Evolutionary conservation across 305 asterid species (phyloP), one percentile per base, ranked within the genome.

Genomic region (Fraxinus nigra): DNA sequence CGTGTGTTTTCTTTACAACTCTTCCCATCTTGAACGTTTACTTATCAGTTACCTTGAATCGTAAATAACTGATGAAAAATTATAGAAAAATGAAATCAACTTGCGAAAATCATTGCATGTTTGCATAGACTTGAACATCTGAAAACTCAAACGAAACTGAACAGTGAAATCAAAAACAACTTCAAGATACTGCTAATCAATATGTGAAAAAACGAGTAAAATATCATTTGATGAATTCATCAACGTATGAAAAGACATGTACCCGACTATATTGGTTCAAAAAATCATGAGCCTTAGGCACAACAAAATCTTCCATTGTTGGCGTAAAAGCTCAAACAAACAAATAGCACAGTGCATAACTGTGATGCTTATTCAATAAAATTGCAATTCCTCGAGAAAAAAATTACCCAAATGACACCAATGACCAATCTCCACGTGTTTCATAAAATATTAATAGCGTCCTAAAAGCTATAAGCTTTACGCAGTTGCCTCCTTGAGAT

Each of bases 401-500:
- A 59, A 85, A 24, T 24, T 24, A 24, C 26, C 26, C 26, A 24
- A 24, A 24, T 24, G 26, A 24, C 26, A 24, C 26, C 26, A 76
- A 51, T 38, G 32, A 69, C 70, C 35, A 43, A 26, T 69, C 22
- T 76, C 72, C 34, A 65, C 24, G 33, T 77, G 32, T 32, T 28
- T 34, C 75, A 32, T 18, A 26, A 84, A 56, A 75, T 46, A 33
- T 18, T 7, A 28, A 6, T 18, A 56, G 69, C 79, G 24, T 69
- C 65, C 24, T 18, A 0, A 24, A 70, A 33, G 69, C 37, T 5
- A 16, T 18, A 22, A 56, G 74, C 76, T 79, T 93, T 87, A 93
- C 30, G 89, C 89, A 69, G 98, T 91, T 81, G 97, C 85, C 59
- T 83, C 88, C 92, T 92, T 95, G 46, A 95, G 97, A 86, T 90